These are phyloP conservation scores for Setaria italica DNA, from an alignment of 202 grass and related monocot species.

Conservation along the genomic window DNA sequence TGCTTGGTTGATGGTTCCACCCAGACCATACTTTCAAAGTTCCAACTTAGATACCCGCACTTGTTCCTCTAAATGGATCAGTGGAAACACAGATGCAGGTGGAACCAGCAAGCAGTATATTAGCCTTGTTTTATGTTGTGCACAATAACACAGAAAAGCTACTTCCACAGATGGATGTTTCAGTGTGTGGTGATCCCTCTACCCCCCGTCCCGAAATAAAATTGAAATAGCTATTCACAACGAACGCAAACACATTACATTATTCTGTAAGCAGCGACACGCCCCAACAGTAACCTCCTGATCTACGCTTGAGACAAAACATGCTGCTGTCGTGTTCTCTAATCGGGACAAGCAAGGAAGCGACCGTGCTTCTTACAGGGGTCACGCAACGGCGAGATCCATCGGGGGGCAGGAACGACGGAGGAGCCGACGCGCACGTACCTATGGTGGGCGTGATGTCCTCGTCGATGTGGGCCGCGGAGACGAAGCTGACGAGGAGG, in stretches of 20 bases:
- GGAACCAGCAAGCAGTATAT: background rate
- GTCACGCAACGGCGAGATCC: conserved; percentile 44
- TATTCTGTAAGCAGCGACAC: background rate
- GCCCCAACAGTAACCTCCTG: background rate
- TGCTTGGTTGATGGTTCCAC: background rate
- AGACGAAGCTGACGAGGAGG: conserved; percentile 85
- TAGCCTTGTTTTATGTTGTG: background rate
- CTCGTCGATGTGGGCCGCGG: conserved; percentile 57
- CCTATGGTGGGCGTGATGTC: conserved; percentile 79
- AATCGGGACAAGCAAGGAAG: conserved; percentile 13
- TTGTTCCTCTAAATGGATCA: background rate
- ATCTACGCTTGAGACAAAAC: conserved; percentile 14
- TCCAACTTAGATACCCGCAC: background rate
- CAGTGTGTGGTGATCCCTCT: conserved; percentile 14
- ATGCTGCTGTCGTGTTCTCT: background rate
- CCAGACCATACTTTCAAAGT: background rate
- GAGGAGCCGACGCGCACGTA: background rate
- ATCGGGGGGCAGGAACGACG: background rate
- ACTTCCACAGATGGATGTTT: background rate
- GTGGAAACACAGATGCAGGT: background rate
- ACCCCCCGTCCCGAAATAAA: background rate
- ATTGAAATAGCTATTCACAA: background rate
- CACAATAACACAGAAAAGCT: conserved; percentile 1
- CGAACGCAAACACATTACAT: background rate
- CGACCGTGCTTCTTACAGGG: background rate